phyloP scores from a whole-genome alignment of 1,284 basidiomycete species.

The Ustilago lituana region DNA sequence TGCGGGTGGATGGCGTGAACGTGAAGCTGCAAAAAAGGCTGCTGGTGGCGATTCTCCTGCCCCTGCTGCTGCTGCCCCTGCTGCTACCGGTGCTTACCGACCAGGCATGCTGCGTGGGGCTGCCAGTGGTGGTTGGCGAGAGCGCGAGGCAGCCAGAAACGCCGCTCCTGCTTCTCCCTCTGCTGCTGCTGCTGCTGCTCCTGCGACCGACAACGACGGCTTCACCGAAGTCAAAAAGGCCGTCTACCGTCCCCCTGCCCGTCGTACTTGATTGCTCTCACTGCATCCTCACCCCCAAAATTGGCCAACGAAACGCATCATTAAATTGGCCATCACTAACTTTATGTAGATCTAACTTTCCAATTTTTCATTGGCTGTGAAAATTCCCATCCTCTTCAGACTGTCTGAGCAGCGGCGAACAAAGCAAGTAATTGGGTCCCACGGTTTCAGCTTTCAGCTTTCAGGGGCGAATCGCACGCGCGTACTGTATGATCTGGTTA shows the following conservation, averaged over 20 bases:
- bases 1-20: conserved; percentile 32
- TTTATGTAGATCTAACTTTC: neutral
- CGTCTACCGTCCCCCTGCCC: conserved; percentile 45
- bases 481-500: too few relatives aligned
- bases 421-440: too few relatives aligned
- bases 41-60: conserved; percentile 22
- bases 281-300: neutral
- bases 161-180: conserved; percentile 27
- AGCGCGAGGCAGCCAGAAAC: conserved; percentile 44
- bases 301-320: too few relatives aligned
- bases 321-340: too few relatives aligned
- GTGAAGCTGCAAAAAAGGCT: conserved; percentile 26
- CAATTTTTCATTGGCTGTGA: neutral
- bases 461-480: too few relatives aligned
- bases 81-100: conserved; percentile 33
- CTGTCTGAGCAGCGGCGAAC: too few relatives aligned
- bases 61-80: conserved; percentile 20
- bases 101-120: conserved; percentile 38
- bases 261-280: conserved; percentile 17
- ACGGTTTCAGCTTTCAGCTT: too few relatives aligned
- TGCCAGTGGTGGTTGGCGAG: conserved; percentile 34
- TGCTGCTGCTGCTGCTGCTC: conserved; percentile 20
- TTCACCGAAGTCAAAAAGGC: conserved; percentile 53
- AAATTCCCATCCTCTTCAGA: too few relatives aligned
- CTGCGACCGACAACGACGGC: conserved; percentile 40